phyloP scores from a whole-genome alignment of 2,329 filamentous ascomycete genomes.

The Ceratocystis papillata region DNA sequence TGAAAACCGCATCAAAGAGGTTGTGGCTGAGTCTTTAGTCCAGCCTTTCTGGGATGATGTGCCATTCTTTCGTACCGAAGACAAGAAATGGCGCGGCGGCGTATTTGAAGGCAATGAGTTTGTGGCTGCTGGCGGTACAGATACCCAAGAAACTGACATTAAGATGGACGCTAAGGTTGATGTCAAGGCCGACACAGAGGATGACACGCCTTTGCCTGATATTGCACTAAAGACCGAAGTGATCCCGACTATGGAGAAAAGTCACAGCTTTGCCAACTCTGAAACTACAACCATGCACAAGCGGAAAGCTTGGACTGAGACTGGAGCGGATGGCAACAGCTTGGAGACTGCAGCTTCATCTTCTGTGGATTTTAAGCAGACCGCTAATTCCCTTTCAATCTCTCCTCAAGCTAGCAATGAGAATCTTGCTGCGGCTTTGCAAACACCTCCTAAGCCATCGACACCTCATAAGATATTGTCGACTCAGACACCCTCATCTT shows the following conservation, averaged over 20 bases:
- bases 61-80: slow-evolving; percentile 73
- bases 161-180: not conserved
- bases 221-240: slow-evolving; percentile 7
- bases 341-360: slow-evolving; percentile 22
- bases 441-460: slow-evolving; percentile 15
- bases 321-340: slow-evolving; percentile 24
- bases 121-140: slow-evolving; percentile 28
- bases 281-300: slow-evolving; percentile 29
- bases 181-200: not conserved
- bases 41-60: slow-evolving; percentile 93
- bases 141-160: not conserved
- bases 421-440: slow-evolving; percentile 14
- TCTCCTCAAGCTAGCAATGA: slow-evolving; percentile 18
- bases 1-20: slow-evolving; percentile 87
- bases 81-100: slow-evolving; percentile 72
- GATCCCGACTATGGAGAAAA: slow-evolving; percentile 42
- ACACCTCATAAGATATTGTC: not conserved
- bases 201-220: not conserved
- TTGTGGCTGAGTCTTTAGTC: slow-evolving; percentile 83
- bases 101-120: slow-evolving; percentile 56
- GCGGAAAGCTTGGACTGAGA: slow-evolving; percentile 15
- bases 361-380: slow-evolving; percentile 12
- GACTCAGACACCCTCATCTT: not conserved
- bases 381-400: slow-evolving; percentile 15
- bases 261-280: slow-evolving; percentile 39